phyloP scores from a whole-genome alignment of 2,329 filamentous ascomycete species.

The Plectosphaerella cucumerina region DNA sequence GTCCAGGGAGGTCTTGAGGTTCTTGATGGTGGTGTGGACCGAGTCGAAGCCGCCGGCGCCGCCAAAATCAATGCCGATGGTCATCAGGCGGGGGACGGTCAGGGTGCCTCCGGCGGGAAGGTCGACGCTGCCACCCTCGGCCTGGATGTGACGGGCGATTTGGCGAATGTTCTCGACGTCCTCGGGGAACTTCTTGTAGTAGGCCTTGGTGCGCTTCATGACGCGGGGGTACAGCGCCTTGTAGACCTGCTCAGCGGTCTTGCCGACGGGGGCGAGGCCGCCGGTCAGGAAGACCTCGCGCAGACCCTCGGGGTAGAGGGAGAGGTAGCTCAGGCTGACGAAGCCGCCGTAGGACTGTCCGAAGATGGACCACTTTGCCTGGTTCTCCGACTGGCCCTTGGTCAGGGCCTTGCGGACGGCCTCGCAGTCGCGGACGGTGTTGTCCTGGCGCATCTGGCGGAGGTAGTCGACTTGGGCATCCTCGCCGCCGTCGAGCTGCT shows the following conservation, averaged over 20 bases:
- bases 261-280: conserved; percentile 74
- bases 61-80: conserved; percentile 75
- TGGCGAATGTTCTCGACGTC: conserved; percentile 66
- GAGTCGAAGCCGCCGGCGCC: conserved; percentile 71
- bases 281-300: conserved; percentile 82
- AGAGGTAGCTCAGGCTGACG: conserved; percentile 78
- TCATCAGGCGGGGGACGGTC: conserved; percentile 70
- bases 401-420: conserved; percentile 76
- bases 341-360: conserved; percentile 97
- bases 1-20: conserved; percentile 67
- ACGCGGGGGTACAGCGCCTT: conserved; percentile 65
- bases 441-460: conserved; percentile 82
- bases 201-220: conserved; percentile 67
- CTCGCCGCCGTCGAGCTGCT: conserved; percentile 50
- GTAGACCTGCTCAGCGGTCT: conserved; percentile 72
- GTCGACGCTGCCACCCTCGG: conserved; percentile 47
- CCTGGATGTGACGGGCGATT: conserved; percentile 61
- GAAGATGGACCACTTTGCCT: conserved; percentile 78
- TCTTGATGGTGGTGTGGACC: conserved; percentile 70
- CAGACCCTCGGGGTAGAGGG: conserved; percentile 71
- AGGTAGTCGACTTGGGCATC: conserved; percentile 74
- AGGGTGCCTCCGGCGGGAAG: conserved; percentile 70
- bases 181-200: conserved; percentile 82
- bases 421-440: conserved; percentile 84
- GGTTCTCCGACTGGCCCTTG: conserved; percentile 60